phyloP scores from a whole-genome alignment of 1,284 basidiomycete genomes.

The Puccinia polysora region DNA sequence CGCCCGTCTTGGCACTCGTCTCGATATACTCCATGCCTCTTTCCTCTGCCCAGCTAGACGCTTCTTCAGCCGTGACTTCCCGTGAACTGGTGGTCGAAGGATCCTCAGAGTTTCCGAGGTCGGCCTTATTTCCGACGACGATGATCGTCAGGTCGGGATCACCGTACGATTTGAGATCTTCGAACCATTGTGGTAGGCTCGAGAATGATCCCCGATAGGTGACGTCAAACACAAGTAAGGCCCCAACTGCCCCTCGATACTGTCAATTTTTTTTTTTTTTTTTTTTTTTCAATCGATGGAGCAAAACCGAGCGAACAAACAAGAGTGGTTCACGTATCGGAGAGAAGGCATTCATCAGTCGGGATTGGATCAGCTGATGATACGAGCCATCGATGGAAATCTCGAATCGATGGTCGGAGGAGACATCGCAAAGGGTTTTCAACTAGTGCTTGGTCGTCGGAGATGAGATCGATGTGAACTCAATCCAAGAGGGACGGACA shows the following conservation, averaged over 20 bases:
- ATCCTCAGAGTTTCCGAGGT: constrained; percentile 13
- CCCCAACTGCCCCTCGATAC: constrained; percentile 41
- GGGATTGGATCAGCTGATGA: too few relatives aligned
- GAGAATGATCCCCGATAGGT: constrained; percentile 36
- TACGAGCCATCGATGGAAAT: too few relatives aligned
- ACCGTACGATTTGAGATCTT: constrained; percentile 40
- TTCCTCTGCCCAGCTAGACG: constrained; percentile 26
- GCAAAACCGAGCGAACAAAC: not conserved
- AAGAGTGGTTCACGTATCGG: too few relatives aligned
- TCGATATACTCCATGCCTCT: constrained; percentile 40
- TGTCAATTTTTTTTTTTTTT: too few relatives aligned
- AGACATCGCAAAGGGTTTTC: constrained; percentile 6
- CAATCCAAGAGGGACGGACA: not conserved
- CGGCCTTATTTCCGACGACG: constrained; percentile 38
- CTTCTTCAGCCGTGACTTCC: constrained; percentile 25
- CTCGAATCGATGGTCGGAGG: too few relatives aligned
- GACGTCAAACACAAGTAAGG: constrained; percentile 39
- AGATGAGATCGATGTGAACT: not conserved
- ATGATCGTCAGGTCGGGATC: constrained; percentile 21
- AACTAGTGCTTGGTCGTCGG: not conserved
- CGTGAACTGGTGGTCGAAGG: not conserved
- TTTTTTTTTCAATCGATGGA: not conserved
- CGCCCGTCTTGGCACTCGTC: constrained; percentile 34
- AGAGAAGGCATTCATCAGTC: too few relatives aligned
- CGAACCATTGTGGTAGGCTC: constrained; percentile 27